Conservation (phyloP, 352 stramenopile genomes). For the Phytophthora cajani region DNA sequence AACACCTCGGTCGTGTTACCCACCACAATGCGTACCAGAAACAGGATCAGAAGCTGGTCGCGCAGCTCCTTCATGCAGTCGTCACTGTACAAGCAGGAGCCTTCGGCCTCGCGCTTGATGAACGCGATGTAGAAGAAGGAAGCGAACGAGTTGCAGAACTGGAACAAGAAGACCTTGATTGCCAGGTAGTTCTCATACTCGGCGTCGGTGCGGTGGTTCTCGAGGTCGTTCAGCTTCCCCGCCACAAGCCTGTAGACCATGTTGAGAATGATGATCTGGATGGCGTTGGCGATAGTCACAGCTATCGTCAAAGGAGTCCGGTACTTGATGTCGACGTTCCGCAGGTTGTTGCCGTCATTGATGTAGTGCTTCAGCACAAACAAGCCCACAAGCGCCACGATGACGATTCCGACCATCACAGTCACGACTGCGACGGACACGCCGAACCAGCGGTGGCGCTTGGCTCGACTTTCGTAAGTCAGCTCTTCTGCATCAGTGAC, state of each 20-base stretch:
- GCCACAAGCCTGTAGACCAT: constrained; percentile 91
- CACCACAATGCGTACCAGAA: constrained; percentile 91
- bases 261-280: constrained; percentile 95
- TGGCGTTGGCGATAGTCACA: constrained; percentile 63
- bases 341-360: constrained; percentile 43
- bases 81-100: constrained; percentile 76
- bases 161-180: constrained; percentile 98
- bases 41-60: constrained; percentile 89
- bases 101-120: constrained; percentile 48
- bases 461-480: constrained; percentile 64
- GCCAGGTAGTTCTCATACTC: constrained; percentile 93
- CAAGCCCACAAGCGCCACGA: constrained; percentile 62
- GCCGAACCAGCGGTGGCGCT: constrained; percentile 58
- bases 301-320: constrained; percentile 42
- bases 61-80: constrained; percentile 87
- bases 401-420: constrained; percentile 71
- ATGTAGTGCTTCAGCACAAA: constrained; percentile 75
- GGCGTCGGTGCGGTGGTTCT: constrained; percentile 91
- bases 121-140: constrained; percentile 96
- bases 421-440: constrained; percentile 67
- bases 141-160: constrained; percentile 96
- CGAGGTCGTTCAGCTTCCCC: constrained; percentile 92
- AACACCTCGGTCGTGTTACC: constrained; percentile 88
- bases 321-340: constrained; percentile 44
- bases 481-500: constrained; percentile 62